phyloP scores from a whole-genome alignment of 2,329 filamentous ascomycete genomes.

The Sporothrix pallida region DNA sequence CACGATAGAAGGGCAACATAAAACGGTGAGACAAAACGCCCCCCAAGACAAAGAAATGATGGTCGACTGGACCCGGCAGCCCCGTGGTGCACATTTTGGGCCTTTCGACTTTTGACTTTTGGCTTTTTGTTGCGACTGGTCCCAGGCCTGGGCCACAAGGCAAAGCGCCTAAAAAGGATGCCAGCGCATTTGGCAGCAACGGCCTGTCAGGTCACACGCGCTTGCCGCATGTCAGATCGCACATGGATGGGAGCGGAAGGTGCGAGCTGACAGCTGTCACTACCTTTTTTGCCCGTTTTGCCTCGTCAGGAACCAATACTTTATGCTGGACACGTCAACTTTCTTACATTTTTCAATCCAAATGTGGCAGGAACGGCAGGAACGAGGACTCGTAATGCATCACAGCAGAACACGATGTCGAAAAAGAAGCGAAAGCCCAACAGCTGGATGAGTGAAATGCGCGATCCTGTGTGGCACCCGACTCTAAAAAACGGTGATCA shows the following conservation, averaged over 20 bases:
- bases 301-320: not conserved
- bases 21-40: slow-evolving; percentile 13
- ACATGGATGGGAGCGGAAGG: not conserved
- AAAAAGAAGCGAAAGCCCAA: not conserved
- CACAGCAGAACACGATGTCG: slow-evolving; percentile 4
- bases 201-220: slow-evolving; percentile 19
- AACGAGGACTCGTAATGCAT: not conserved
- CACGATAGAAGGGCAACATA: slow-evolving; percentile 1
- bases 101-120: not conserved
- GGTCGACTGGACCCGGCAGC: slow-evolving; percentile 7
- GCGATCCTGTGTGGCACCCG: no score
- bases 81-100: slow-evolving; percentile 14
- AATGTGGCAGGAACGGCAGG: slow-evolving; percentile 12
- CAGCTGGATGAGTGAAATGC: not conserved
- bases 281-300: not conserved
- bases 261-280: not conserved
- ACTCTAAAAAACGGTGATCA: not conserved
- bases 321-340: not conserved
- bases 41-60: not conserved
- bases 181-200: slow-evolving; percentile 16
- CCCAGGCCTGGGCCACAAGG: not conserved
- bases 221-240: slow-evolving; percentile 16
- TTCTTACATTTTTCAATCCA: not conserved
- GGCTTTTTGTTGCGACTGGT: not conserved
- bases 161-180: not conserved